phyloP scores from a whole-genome alignment of 371 early-diverging fungal species.

The Gilbertella persicaria region DNA sequence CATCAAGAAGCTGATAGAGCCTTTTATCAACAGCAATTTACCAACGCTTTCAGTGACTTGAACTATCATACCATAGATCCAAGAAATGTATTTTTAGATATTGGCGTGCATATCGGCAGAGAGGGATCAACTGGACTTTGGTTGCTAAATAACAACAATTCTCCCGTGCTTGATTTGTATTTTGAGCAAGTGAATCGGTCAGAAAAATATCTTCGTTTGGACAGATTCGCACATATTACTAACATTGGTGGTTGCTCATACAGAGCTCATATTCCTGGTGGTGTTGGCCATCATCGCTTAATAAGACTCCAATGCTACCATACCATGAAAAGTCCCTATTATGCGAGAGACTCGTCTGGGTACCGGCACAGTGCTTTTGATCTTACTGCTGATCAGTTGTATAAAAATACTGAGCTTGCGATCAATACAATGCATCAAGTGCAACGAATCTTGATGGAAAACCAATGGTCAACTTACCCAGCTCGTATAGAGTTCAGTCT shows the following conservation, averaged over 20 bases:
- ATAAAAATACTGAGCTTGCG: background rate
- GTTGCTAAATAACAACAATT: background rate
- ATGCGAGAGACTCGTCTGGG: background rate
- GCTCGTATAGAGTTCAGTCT: background rate
- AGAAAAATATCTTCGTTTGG: background rate
- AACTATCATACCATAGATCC: background rate
- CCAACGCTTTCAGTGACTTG: background rate
- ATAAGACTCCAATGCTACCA: background rate
- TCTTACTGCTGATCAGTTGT: background rate
- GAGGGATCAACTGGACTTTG: background rate
- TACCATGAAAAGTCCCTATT: background rate
- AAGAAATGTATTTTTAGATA: background rate
- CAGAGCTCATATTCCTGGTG: background rate
- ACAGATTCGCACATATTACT: background rate
- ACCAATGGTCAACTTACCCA: background rate
- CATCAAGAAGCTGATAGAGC: no score
- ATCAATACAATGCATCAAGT: background rate
- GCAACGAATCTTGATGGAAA: background rate
- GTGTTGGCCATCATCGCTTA: background rate
- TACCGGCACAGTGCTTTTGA: background rate
- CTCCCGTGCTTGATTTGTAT: background rate
- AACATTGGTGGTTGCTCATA: background rate
- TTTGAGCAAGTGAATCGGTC: background rate
- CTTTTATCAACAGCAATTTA: background rate
- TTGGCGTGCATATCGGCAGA: background rate